Conservation (phyloP, 768 basidiomycete genomes). For the Rhizopogon rudus region DNA sequence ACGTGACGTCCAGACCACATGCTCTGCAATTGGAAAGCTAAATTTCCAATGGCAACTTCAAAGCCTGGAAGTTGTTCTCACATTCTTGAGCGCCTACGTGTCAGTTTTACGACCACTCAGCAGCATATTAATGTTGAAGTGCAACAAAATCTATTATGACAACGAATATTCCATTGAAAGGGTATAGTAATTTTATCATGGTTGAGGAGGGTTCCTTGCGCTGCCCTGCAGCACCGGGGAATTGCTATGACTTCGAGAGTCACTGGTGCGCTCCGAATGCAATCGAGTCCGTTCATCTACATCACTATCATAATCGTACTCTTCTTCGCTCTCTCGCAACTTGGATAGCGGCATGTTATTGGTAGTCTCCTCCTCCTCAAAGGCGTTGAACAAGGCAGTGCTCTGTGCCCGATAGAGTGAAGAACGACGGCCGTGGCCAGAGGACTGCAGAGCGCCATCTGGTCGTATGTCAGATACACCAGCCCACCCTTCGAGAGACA, state of each 20-base stretch:
- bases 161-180: slow-evolving; percentile 16
- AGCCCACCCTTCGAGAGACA: slow-evolving; percentile 76
- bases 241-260: slow-evolving; percentile 50
- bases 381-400: slow-evolving; percentile 69
- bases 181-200: slow-evolving; percentile 15
- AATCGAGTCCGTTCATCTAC: slow-evolving; percentile 38
- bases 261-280: slow-evolving; percentile 25
- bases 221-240: slow-evolving; percentile 40
- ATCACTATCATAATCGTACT: slow-evolving; percentile 40
- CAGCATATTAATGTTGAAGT: not conserved
- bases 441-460: slow-evolving; percentile 20
- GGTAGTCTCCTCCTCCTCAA: slow-evolving; percentile 49
- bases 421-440: slow-evolving; percentile 57
- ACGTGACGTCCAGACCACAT: slow-evolving; percentile 15
- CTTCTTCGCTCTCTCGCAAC: slow-evolving; percentile 64
- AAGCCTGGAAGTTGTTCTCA: slow-evolving; percentile 2
- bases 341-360: slow-evolving; percentile 53
- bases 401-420: slow-evolving; percentile 64
- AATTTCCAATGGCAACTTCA: no score
- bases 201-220: slow-evolving; percentile 14
- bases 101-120: not conserved
- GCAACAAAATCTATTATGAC: slow-evolving; percentile 20
- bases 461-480: slow-evolving; percentile 28
- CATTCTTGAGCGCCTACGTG: slow-evolving; percentile 12
- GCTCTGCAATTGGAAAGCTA: not conserved